Percentiles rank a stretch among this genome's conserved stretches.
These are phyloP conservation scores for Adansonia digitata DNA, from an alignment of 345 rosid genomes.

Conservation along the genomic window DNA sequence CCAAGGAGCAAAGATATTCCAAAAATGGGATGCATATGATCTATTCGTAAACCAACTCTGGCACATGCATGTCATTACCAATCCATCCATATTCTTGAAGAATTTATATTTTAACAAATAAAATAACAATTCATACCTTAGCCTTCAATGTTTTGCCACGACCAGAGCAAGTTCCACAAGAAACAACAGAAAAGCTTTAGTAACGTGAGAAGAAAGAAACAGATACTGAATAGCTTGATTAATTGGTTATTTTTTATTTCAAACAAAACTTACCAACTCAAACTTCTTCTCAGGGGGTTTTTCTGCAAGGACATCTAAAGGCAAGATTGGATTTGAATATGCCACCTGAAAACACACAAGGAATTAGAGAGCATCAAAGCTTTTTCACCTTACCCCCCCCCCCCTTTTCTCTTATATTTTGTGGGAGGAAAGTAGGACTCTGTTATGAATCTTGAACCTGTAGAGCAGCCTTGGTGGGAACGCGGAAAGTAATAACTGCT, in stretches of 20 bases:
- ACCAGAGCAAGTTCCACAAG: constrained; percentile 33
- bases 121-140: constrained; percentile 49
- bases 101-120: neutral
- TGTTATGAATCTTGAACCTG: constrained; percentile 44
- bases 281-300: constrained; percentile 61
- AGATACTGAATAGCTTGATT: neutral
- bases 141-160: constrained; percentile 45
- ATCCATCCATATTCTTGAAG: neutral
- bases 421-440: neutral
- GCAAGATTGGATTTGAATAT: constrained; percentile 72
- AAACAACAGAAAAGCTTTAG: constrained; percentile 8
- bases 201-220: neutral
- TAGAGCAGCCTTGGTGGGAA: constrained; percentile 70
- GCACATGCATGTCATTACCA: neutral
- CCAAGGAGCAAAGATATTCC: neutral
- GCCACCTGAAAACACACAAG: constrained; percentile 49
- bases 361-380: neutral
- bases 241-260: neutral
- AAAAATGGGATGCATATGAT: neutral
- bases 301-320: constrained; percentile 83
- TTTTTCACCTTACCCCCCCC: neutral
- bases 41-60: neutral
- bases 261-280: constrained; percentile 49
- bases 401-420: neutral
- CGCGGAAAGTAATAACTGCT: constrained; percentile 78